Conservation (phyloP, 352 stramenopile genomes). For the Globisporangium paddicum region DNA sequence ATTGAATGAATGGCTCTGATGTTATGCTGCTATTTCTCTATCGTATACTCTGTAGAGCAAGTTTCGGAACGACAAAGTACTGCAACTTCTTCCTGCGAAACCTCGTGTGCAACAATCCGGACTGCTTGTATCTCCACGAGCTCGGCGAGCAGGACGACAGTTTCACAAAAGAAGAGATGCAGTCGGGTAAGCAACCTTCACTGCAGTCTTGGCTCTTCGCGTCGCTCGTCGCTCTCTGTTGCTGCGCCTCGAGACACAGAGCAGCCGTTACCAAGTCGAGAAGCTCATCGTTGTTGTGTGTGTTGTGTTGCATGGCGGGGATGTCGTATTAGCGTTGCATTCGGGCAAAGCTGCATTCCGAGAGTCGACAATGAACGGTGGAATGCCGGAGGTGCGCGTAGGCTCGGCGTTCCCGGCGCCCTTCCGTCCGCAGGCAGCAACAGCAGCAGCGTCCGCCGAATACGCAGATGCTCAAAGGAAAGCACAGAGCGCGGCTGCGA, state of each 20-base stretch:
- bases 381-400: slow-evolving; percentile 38
- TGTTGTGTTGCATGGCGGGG: background rate
- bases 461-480: slow-evolving; percentile 51
- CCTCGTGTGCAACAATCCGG: slow-evolving; percentile 90
- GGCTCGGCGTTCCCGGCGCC: slow-evolving; percentile 53
- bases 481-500: slow-evolving; percentile 68
- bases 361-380: slow-evolving; percentile 43
- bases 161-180: slow-evolving; percentile 95
- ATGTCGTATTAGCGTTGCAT: slow-evolving; percentile 41
- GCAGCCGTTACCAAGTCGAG: background rate
- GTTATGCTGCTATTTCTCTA: background rate
- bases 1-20: background rate
- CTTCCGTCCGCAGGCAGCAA: slow-evolving; percentile 19
- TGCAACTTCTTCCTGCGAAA: slow-evolving; percentile 93
- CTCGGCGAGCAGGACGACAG: slow-evolving; percentile 90
- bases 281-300: slow-evolving; percentile 4
- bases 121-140: slow-evolving; percentile 94
- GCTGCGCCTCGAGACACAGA: background rate
- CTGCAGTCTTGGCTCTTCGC: background rate
- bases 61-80: slow-evolving; percentile 95
- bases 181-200: slow-evolving; percentile 36
- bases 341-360: slow-evolving; percentile 72
- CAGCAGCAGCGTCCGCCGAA: slow-evolving; percentile 10
- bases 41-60: too few relatives aligned
- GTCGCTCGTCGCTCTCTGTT: background rate